Base-by-base conservation (phyloP, 2,329 filamentous ascomycete genomes). In the Aspergillus sp. region DNA sequence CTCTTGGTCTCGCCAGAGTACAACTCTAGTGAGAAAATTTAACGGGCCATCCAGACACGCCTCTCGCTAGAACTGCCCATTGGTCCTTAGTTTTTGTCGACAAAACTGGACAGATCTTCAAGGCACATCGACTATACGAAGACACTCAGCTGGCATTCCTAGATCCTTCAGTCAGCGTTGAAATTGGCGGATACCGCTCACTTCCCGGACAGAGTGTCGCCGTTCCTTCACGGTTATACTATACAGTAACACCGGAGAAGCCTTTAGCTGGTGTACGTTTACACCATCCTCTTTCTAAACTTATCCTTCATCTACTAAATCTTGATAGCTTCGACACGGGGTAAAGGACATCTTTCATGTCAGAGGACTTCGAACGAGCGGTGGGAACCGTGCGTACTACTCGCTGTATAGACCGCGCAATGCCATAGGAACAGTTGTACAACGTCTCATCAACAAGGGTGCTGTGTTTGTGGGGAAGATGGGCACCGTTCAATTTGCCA, bases 311-410 rank as follows among this genome's bases (percentile, higher is more conserved):
- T 10, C 12, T 3, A 9, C 12, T 4, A 27, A 27, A 10, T 1
- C 9, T 12, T 9, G 10, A 27, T 27, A 27, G 25, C 25, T 27
- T 27, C 25, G 25, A 12, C 61, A 85, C 0, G 81, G 75, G 0
- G 72, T 85, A 47, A 86, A 85, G 60, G 83, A 85, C 53, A 79
- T 83, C 42, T 81, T 74, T 56, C 72, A 82, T 52, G 63, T 84
- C 35, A 72, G 74, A 19, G 83, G 83, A 1, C 62, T 83, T 0
- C 72, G 72, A 10, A 83, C 79, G 0, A 73, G 73, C 1, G 70
- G 77, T 27, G 83, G 82, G 0, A 84, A 81, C 23, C 69, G 78
- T 27, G 76, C 81, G 1, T 85, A 77, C 71, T 75, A 74, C 19
- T 66, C 75, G 30, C 62, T 85, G 2, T 78, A 81, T 46, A 66